These are phyloP conservation scores for Saturnispora mendoncae DNA, from an alignment of 805 yeast species.

Conservation along the genomic window DNA sequence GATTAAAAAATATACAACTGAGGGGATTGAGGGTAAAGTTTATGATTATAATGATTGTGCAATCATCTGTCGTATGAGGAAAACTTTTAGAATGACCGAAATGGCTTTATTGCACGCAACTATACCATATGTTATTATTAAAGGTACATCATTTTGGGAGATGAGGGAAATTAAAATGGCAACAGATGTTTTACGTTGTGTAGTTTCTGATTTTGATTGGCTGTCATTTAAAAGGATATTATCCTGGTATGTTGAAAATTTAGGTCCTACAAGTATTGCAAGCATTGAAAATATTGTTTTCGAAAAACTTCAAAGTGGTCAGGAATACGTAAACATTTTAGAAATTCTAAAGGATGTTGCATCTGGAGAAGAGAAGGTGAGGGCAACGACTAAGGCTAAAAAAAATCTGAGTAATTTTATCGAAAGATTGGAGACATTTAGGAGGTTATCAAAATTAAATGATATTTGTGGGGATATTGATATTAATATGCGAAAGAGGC, in stretches of 20 bases:
- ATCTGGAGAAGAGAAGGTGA: constrained; percentile 12
- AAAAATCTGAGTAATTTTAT: constrained; percentile 26
- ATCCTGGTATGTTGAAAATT: constrained; percentile 53
- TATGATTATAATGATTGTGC: constrained; percentile 57
- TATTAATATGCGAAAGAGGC: background rate
- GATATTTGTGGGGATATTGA: constrained; percentile 5
- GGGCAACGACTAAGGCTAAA: constrained; percentile 16
- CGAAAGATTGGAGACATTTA: constrained; percentile 20
- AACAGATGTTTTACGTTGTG: constrained; percentile 55
- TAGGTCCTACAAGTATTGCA: constrained; percentile 47
- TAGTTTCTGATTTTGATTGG: constrained; percentile 50
- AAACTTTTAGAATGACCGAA: constrained; percentile 53
- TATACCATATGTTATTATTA: constrained; percentile 59
- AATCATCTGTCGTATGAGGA: constrained; percentile 58
- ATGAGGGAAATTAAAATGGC: constrained; percentile 56
- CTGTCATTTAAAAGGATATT: constrained; percentile 52
- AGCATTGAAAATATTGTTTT: constrained; percentile 15
- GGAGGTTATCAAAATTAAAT: constrained; percentile 8
- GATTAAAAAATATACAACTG: constrained; percentile 17
- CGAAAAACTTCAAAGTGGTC: constrained; percentile 5
- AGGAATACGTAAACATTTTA: constrained; percentile 8
- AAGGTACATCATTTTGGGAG: constrained; percentile 78
- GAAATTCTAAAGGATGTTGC: constrained; percentile 13
- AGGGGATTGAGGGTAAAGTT: constrained; percentile 16
- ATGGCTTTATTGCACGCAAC: constrained; percentile 43